Conservation (phyloP, 1,284 basidiomycete genomes). For the Rhodotorula sp. region DNA sequence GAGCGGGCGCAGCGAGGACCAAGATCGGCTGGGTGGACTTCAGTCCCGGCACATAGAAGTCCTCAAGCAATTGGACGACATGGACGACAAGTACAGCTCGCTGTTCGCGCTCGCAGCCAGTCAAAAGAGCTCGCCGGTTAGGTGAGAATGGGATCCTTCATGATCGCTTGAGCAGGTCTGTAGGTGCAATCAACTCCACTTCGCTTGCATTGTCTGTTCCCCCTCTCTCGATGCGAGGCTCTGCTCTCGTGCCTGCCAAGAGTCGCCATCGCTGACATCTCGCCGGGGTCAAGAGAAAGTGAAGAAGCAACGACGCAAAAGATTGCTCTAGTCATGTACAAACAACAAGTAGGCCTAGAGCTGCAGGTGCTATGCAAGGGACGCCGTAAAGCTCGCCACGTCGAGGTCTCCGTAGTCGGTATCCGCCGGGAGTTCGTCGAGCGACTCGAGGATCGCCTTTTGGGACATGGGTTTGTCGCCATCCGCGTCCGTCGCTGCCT, state of each 20-base stretch:
- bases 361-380: background rate
- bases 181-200: too few relatives aligned
- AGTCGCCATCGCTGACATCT: background rate
- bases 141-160: too few relatives aligned
- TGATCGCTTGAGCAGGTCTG: too few relatives aligned
- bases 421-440: slow-evolving; percentile 48
- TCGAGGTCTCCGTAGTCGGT: slow-evolving; percentile 45
- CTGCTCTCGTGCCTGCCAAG: too few relatives aligned
- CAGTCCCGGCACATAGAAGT: slow-evolving; percentile 33
- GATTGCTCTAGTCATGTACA: background rate
- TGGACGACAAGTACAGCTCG: slow-evolving; percentile 30
- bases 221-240: too few relatives aligned
- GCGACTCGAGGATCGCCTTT: slow-evolving; percentile 51
- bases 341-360: background rate
- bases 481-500: slow-evolving; percentile 11
- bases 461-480: slow-evolving; percentile 47
- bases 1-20: background rate
- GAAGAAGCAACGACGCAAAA: background rate
- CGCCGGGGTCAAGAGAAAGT: background rate
- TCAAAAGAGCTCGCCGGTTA: background rate
- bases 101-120: slow-evolving; percentile 27
- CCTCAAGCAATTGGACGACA: slow-evolving; percentile 23
- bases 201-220: too few relatives aligned
- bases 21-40: slow-evolving; percentile 1
- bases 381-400: slow-evolving; percentile 22